Evolutionary conservation across 208 protist species (phyloP), one percentile per base, ranked within the genome.

Genomic region (Trichomonas vaginalis): DNA sequence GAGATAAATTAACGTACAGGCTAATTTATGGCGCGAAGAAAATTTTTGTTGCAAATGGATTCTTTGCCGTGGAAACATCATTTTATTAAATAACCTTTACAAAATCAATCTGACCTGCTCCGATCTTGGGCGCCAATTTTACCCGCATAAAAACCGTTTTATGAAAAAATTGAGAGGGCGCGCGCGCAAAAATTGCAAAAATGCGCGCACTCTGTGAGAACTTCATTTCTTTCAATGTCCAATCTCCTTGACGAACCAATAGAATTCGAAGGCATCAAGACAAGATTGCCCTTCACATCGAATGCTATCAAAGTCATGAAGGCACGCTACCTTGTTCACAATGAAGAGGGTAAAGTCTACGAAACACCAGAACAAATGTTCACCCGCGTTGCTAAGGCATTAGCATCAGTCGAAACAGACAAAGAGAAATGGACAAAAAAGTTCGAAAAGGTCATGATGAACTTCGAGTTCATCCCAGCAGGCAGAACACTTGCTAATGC

Each of bases 321-420:
- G 17, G 82, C 82, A 21, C 82, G 82, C 8, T 88, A 88, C 40
- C 39, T 88, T 1, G 17, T n/a, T n/a, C 82, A 88, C 35, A 40
- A 88, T 47, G 32, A 46, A 15, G 47, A 88, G 40, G 40, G 37
- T 6, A 27, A 46, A 46, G 17, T 88, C 40, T 48, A 45, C 9
- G 82, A 88, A 48, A 88, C 32, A 35, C 82, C 82, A 45, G 82
- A 88, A 42, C 40, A 88, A 88, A 88, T 88, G 82, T 88, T 88
- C 40, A 10, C 23, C 23, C 82, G 82, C 17, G 82, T 88, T n/a
- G 82, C 82, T 15, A 88, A 88, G 40, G 3, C 6, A 21, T 23
- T 88, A 10, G 82, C 82, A 88, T 88, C 82, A 1, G 82, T 88
- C 32, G 82, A 88, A 88, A 88, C 46, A 42, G 82, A 88, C 17